Base-by-base conservation (phyloP, 2,329 filamentous ascomycete genomes). In the Fusarium nanum region DNA sequence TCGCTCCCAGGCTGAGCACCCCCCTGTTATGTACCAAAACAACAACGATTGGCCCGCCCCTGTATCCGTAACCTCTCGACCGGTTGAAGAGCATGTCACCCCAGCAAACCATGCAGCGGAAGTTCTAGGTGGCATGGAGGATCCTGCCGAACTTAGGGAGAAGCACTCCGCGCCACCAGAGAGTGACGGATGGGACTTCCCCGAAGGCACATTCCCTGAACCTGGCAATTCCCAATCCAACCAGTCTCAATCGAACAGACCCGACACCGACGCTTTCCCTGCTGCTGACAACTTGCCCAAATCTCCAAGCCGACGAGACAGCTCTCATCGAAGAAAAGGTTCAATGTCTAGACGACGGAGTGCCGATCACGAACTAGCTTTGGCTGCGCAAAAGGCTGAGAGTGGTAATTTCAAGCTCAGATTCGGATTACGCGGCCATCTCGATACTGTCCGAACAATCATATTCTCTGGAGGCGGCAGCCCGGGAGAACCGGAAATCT, bases 391-490 rank as follows among this genome's bases (percentile, higher is more conserved):
- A 58, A 92, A 90, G 76, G 80, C 73, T 30, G 94, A 98, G 65
- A 88, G 85, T 27, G 87, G 89, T 18, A 93, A 88, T 72, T 98
- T 99, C 83, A 98, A 97, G 80, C 91, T 98, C 62, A 89, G 94
- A 53, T 98, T 97, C 77, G 95, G 94, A 7, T 86, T 99, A 7
- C 88, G 95, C 54, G 96, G 96, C 3, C 96, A 99, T 79, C 86
- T 99, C 3, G 94, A 98, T 78, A 94, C 97, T 5, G 93, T 99
- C 7, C 91, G 96, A 42, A 93, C 93, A 2, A 93, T 98, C 62
- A 97, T 98, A 69, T 99, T 99, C 81, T 98, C 94, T 2, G 96
- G 96, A 25, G 96, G 96, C 44, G 96, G 96, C 66, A 98, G 94
- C 76, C 94, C 94, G 6, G 93, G 93, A 6, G 96, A 99, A 78